A percentile compares a stretch with the other conserved stretches of the same genome.
phyloP scores from a whole-genome alignment of 148 eudicot genomes.

The Persicaria maculosa region DNA sequence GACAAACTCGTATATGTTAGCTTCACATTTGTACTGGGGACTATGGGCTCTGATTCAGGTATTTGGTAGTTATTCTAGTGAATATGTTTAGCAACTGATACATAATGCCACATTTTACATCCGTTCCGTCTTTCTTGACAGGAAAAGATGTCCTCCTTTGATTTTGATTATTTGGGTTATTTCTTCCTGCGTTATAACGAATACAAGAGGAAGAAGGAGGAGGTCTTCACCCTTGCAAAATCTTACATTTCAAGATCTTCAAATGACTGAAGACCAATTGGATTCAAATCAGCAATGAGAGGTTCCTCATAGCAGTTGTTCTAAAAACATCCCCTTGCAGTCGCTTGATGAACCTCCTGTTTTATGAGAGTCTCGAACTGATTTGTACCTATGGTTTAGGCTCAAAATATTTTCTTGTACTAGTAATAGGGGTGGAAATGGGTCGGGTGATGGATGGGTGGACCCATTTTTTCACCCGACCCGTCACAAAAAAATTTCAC shows the following conservation, averaged over 20 bases:
- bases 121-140: constrained; percentile 20
- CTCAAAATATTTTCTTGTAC: no score
- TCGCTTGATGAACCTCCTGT: no score
- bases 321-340: no score
- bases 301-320: no score
- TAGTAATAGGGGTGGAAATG: no score
- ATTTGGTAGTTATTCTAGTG: constrained; percentile 1
- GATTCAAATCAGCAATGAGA: no score
- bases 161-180: constrained; percentile 80
- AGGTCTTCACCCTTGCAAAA: constrained; percentile 41
- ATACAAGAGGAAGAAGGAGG: constrained; percentile 71
- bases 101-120: no score
- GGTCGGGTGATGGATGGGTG: no score
- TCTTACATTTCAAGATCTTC: constrained; percentile 28
- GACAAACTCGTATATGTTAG: constrained; percentile 68
- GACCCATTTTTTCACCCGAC: no score
- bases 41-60: constrained; percentile 98
- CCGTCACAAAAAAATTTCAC: no score
- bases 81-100: neutral
- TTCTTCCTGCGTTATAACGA: constrained; percentile 77
- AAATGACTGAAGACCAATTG: neutral
- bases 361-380: no score
- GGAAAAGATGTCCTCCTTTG: constrained; percentile 92
- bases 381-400: no score
- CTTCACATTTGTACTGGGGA: constrained; percentile 94